Evolutionary conservation across 2,329 filamentous ascomycete genomes (phyloP).

Genomic region (Botrytis squamosa): DNA sequence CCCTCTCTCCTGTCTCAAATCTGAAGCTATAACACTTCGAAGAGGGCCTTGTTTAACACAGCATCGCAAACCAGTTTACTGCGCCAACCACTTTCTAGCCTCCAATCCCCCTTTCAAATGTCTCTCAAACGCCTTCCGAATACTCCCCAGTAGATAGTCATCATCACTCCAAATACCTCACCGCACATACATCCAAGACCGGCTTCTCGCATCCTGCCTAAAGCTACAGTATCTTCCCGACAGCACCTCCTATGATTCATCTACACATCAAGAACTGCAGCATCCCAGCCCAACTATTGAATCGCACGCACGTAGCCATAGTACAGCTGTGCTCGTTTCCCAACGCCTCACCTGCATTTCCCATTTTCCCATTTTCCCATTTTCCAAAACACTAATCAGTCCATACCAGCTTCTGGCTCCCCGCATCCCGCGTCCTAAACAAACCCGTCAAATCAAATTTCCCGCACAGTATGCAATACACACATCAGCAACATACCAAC

Average conservation of each 20-base stretch:
- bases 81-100: neutral
- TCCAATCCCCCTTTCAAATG: neutral
- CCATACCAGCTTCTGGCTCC: neutral
- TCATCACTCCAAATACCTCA: neutral
- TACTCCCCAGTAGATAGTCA: neutral
- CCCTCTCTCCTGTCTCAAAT: neutral
- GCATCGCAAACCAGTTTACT: neutral
- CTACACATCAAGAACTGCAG: neutral
- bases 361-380: neutral
- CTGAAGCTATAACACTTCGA: neutral
- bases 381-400: neutral
- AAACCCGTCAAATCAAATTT: neutral
- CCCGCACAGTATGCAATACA: too few relatives aligned
- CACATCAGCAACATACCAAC: too few relatives aligned
- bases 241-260: neutral
- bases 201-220: neutral
- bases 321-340: neutral
- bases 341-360: neutral
- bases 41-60: neutral
- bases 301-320: neutral
- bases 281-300: neutral
- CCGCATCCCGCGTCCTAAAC: neutral
- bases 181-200: neutral
- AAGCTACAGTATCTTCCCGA: neutral
- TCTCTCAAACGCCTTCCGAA: neutral